Evolutionary conservation across 192 early-diverging fungal genomes (phyloP).

Genomic region (Coemansia sp.): DNA sequence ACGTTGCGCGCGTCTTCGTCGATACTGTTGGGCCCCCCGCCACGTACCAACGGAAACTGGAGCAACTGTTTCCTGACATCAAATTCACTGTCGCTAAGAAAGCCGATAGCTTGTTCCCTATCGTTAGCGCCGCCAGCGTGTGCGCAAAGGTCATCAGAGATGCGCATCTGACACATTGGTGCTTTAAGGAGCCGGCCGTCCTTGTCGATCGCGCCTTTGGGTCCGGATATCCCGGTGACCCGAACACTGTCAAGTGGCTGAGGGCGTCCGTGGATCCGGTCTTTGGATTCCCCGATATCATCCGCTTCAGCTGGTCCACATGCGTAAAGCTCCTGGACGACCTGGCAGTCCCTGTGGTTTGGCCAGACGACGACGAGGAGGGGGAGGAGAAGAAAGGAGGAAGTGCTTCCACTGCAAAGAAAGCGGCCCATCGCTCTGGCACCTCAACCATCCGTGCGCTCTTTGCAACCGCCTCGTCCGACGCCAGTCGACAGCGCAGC

Average conservation of each 20-base stretch:
- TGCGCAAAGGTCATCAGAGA: conserved; percentile 81
- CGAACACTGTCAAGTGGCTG: conserved; percentile 88
- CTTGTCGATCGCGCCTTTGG: conserved; percentile 63
- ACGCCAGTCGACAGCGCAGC: conserved; percentile 24
- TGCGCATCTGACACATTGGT: conserved; percentile 41
- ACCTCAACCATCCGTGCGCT: not conserved
- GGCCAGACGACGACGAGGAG: conserved; percentile 35
- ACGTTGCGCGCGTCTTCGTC: conserved; percentile 77
- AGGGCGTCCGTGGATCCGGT: conserved; percentile 71
- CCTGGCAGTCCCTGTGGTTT: conserved; percentile 16
- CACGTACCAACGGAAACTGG: conserved; percentile 80
- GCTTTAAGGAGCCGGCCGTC: conserved; percentile 46
- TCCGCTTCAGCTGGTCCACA: conserved; percentile 96
- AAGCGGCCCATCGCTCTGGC: not conserved
- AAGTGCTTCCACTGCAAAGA: not conserved
- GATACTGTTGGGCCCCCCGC: conserved; percentile 94
- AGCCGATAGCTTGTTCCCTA: conserved; percentile 89
- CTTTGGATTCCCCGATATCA: conserved; percentile 90
- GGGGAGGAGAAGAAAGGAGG: not conserved
- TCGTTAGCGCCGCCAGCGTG: conserved; percentile 94
- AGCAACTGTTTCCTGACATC: conserved; percentile 71
- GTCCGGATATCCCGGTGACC: conserved; percentile 90
- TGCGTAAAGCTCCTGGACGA: conserved; percentile 70
- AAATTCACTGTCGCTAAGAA: conserved; percentile 88
- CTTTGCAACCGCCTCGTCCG: not conserved